Evolutionary conservation across 441 rosid species (phyloP), one percentile per base, ranked within the genome.

Genomic region (Gossypium armourianum): DNA sequence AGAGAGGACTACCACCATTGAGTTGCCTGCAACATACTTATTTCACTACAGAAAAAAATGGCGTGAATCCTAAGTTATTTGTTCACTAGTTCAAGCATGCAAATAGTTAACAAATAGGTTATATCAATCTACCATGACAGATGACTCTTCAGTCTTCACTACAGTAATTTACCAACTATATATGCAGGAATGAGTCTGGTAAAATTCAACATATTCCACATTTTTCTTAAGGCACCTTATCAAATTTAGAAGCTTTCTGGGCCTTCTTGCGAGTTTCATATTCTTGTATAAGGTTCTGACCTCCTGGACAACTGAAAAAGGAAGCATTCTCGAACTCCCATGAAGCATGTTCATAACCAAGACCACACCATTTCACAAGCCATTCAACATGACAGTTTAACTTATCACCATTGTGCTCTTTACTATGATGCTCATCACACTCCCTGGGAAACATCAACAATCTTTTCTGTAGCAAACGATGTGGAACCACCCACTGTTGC

Each of bases 311-410:
- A 58, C 57, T 77, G 57, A 84, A 67, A 72, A 86, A 77, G n/a
- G 81, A 68, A 55, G 80, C 80, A 74, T 52, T 81, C 71, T 83
- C 88, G 67, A 83, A 76, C 74, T 87, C 92, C 90, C 92, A 87
- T 2, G 90, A 80, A 71, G 84, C 84, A 70, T 84, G 81, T 71
- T 82, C 87, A 74, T 87, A 86, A 72, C 70, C 83, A 76, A 86
- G 92, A 70, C 88, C 83, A 64, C 67, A 28, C 92, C 92, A 87
- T 74, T 87, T 83, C 58, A 87, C 90, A 74, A 87, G 88, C 90
- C 92, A 87, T 71, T 84, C 87, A 61, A 36, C 59, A 56, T 50
- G 72, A 72, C 83, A 79, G 26, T 59, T 74, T 21, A 29, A 29
- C 74, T 65, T 56, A 23, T 55, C 47, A 52, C 15, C 24, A 16